Percentiles rank a stretch among this genome's conserved stretches.
phyloP scores from a whole-genome alignment of 192 early-diverging fungal species.

The Coemansia sp. region DNA sequence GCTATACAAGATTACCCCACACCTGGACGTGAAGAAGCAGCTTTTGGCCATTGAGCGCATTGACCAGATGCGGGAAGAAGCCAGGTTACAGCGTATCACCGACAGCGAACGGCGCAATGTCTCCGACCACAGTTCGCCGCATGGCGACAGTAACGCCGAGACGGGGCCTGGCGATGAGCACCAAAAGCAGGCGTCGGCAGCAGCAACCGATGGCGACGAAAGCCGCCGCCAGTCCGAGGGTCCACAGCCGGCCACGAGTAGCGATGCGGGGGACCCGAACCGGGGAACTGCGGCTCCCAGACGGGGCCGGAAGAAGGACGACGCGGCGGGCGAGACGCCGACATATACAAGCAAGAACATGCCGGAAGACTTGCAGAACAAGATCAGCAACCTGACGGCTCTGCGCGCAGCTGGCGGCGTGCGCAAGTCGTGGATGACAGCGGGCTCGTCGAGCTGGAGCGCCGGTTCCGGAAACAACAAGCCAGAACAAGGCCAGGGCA shows the following conservation, averaged over 20 bases:
- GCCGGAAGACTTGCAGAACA: conserved; percentile 49
- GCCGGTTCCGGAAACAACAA: conserved; percentile 1
- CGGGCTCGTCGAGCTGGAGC: conserved; percentile 20
- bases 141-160: conserved; percentile 4
- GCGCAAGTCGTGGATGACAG: conserved; percentile 55
- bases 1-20: conserved; percentile 61
- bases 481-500: not conserved
- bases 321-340: conserved; percentile 27
- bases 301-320: conserved; percentile 46
- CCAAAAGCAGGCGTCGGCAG: not conserved
- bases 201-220: conserved; percentile 1
- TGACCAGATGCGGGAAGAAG: conserved; percentile 59
- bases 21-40: conserved; percentile 64
- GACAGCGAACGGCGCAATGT: conserved; percentile 41
- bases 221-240: not conserved
- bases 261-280: conserved; percentile 28
- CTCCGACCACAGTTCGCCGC: conserved; percentile 19
- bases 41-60: conserved; percentile 64
- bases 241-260: not conserved
- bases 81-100: conserved; percentile 46
- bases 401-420: conserved; percentile 52
- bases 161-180: not conserved
- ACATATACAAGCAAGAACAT: conserved; percentile 47
- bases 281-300: conserved; percentile 9
- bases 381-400: conserved; percentile 56